Percentiles rank a stretch among this genome's conserved stretches.
phyloP scores from a whole-genome alignment of 306 rosid species.

The Castanea mollissima region DNA sequence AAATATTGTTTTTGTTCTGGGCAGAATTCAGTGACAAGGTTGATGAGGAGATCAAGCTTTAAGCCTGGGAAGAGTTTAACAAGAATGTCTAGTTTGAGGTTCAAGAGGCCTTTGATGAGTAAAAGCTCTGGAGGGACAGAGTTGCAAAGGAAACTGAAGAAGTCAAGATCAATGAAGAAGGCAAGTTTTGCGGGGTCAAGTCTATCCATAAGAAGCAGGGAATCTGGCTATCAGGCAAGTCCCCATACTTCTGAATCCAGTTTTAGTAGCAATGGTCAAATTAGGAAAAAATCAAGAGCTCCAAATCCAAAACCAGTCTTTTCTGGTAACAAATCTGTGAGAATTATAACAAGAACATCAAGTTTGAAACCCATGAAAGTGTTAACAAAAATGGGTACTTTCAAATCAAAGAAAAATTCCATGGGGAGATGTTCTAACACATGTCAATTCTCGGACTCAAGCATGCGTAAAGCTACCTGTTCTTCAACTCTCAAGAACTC shows the following conservation, averaged over 20 bases:
- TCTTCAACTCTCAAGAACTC: constrained; percentile 76
- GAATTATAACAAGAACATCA: constrained; percentile 44
- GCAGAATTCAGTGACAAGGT: constrained; percentile 40
- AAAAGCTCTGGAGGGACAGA: constrained; percentile 51
- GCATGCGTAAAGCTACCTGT: constrained; percentile 64
- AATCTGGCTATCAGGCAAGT: constrained; percentile 27
- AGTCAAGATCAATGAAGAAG: constrained; percentile 41
- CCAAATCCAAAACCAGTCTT: constrained; percentile 20
- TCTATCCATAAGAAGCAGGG: constrained; percentile 14
- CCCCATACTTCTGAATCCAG: constrained; percentile 31
- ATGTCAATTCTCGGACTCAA: constrained; percentile 35
- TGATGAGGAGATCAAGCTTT: constrained; percentile 28
- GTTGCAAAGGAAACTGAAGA: constrained; percentile 34
- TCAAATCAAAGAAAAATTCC: constrained; percentile 44
- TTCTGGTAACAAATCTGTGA: constrained; percentile 38
- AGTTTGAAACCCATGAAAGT: constrained; percentile 62
- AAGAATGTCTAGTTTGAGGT: constrained; percentile 57
- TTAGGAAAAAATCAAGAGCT: constrained; percentile 15
- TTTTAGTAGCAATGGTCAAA: constrained; percentile 19
- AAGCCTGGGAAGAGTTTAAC: constrained; percentile 32
- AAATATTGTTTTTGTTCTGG: constrained; percentile 23
- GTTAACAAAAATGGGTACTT: constrained; percentile 36
- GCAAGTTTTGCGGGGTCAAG: constrained; percentile 24
- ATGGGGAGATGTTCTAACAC: constrained; percentile 16
- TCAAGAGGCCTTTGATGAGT: constrained; percentile 44